Evolutionary conservation across 768 basidiomycete genomes (phyloP).

Genomic region (Pisolithus albus): DNA sequence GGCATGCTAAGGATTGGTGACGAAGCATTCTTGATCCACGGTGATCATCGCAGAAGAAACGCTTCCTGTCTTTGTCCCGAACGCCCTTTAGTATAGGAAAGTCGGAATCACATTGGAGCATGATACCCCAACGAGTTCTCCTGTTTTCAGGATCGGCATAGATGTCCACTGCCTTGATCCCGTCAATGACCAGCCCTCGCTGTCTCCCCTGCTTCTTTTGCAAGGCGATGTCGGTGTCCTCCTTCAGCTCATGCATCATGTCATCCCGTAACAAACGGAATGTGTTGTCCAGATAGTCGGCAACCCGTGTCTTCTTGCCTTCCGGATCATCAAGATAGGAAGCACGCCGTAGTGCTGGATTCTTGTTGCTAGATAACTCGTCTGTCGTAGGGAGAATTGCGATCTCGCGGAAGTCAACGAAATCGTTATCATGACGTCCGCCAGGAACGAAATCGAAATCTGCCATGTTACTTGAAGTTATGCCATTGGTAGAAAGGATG

Average conservation of each 20-base stretch:
- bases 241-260: slow-evolving; percentile 51
- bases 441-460: slow-evolving; percentile 36
- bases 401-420: slow-evolving; percentile 51
- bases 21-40: slow-evolving; percentile 34
- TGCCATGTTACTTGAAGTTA: slow-evolving; percentile 11
- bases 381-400: slow-evolving; percentile 58
- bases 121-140: slow-evolving; percentile 35
- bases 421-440: slow-evolving; percentile 68
- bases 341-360: slow-evolving; percentile 44
- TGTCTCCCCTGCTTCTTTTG: slow-evolving; percentile 34
- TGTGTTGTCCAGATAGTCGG: slow-evolving; percentile 56
- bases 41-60: slow-evolving; percentile 31
- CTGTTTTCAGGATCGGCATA: slow-evolving; percentile 24
- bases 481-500: slow-evolving; percentile 24
- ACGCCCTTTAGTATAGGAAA: slow-evolving; percentile 31
- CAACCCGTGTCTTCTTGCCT: slow-evolving; percentile 30
- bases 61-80: slow-evolving; percentile 31
- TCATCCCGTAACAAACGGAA: slow-evolving; percentile 62
- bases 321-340: slow-evolving; percentile 38
- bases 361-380: slow-evolving; percentile 41
- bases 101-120: slow-evolving; percentile 32
- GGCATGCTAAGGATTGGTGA: slow-evolving; percentile 49
- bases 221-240: slow-evolving; percentile 42
- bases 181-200: slow-evolving; percentile 34
- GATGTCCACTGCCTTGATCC: slow-evolving; percentile 31